Evolutionary conservation across 441 rosid genomes (phyloP), one percentile per base, ranked within the genome.

Genomic region (Eutrema salsugineum): DNA sequence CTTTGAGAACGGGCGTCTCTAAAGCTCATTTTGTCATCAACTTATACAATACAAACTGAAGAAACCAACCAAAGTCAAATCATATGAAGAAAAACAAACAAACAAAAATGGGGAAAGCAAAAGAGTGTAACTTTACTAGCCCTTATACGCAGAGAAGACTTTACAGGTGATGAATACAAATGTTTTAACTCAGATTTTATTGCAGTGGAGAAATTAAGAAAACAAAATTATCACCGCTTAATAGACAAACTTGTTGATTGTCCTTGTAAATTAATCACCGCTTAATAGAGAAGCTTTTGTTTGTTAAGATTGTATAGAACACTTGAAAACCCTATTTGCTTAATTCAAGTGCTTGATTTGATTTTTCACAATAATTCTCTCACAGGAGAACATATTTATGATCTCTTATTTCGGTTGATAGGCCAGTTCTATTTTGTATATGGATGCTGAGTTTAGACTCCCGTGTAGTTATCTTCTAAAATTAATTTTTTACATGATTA

Each of bases 1-100:
- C 82, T 88, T 88, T 22, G 99, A 95, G 85, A 80, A 86, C 4
- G 84, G 84, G 60, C 67, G 67, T 47, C 66, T 70, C 81, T 89
- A 53, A 64, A 33, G 56, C 71, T 49, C 43, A 55, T 63, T 48
- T 20, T 48, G 35, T 67, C 68, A 50, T 40, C 78, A 75, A 35
- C 69, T 24, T 76, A 57, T 63, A 75, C 65, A 44, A 62, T 62
- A 44, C 71, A 69, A 69, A 68, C 60, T 19, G 60, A 62, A 75
- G 70, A 55, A 55, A 69, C 36, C 22, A 69, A 61, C 64, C 44
- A 60, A 57, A 39, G 61, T 66, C 62, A 42, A 74, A 57, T 44
- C 42, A 63, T 63, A 32, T 15, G 47, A 39, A 27, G 20, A 12
- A 4, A 6, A 22, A 20, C 16, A 20, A 8, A 4, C 3, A 35